Evolutionary conservation across 192 early-diverging fungal genomes (phyloP), one percentile per base, ranked within the genome.

Genomic region (Helicostylum pulchrum): DNA sequence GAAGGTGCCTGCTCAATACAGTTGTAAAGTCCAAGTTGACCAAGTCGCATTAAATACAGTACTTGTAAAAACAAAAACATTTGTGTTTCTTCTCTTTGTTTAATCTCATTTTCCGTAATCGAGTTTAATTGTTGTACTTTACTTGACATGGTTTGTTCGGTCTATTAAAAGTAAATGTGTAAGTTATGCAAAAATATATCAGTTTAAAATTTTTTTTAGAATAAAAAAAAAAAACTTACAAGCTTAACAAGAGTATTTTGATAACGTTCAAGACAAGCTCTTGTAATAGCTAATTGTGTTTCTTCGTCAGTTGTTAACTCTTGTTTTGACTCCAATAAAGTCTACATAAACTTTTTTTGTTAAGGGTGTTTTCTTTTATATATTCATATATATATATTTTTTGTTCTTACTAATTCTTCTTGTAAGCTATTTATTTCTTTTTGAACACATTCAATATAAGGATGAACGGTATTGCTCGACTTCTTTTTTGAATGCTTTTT

Each of bases 11-110:
- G 62, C 2, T 42, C 17, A 11, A 53, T 42, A 2, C 36, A 8
- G 10, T 34, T 20, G 30, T 53, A 53, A 2, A 64, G 23, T 0
- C 62, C 62, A 44, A 53, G 62, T n/a, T 64, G 62, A 8, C 49
- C 62, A 15, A 64, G n/a, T 42, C 62, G 31, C 1, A 64, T 46
- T 17, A 64, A 31, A 43, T 54, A 64, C 7, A 64, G 53, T 39
- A 64, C 43, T 8, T 53, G 62, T 44, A 64, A 39, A 14, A 64
- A 12, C 2, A 19, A 30, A 31, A 64, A 3, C 1, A 36, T 43
- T 15, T 62, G 61, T 3, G 32, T 42, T 8, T 52, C 61, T 1
- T 31, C 47, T 2, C 48, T 51, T 21, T 21, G 12, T 36, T 39
- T 51, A 0, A 26, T 31, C 2, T 62, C 61, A 4, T 20, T 12